These are phyloP conservation scores for Aspergillus fischeri DNA, from an alignment of 2,329 filamentous ascomycete species.

Conservation along the genomic window DNA sequence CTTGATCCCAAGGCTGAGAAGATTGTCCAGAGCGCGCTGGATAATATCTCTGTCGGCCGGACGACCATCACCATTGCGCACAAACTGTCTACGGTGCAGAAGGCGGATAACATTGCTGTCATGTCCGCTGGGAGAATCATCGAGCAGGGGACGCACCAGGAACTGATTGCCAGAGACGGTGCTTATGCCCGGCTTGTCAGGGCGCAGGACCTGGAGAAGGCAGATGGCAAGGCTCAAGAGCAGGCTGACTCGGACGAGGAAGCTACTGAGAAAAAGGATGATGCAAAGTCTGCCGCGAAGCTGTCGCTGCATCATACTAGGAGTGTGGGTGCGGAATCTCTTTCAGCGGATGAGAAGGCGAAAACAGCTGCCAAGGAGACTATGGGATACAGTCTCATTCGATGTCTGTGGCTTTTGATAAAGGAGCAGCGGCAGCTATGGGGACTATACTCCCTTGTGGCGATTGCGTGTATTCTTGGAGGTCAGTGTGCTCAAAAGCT, in stretches of 20 bases:
- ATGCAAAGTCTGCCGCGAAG: background rate
- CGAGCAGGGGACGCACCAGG: conserved; percentile 41
- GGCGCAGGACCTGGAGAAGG: conserved; percentile 41
- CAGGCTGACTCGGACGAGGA: conserved; percentile 1
- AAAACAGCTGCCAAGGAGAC: background rate
- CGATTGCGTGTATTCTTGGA: background rate
- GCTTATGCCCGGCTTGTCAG: conserved; percentile 40
- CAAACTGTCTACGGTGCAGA: conserved; percentile 38
- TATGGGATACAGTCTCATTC: background rate
- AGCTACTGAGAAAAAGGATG: conserved; percentile 12
- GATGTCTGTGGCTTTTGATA: background rate
- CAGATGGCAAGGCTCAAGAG: conserved; percentile 5
- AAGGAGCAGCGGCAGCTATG: background rate
- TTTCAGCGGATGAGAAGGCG: background rate
- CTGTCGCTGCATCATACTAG: background rate
- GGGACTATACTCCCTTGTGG: background rate
- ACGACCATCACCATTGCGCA: conserved; percentile 41
- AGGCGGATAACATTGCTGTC: conserved; percentile 43
- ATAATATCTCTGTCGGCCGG: conserved; percentile 59
- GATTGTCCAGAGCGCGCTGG: conserved; percentile 77
- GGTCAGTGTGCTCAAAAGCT: background rate
- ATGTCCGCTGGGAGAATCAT: conserved; percentile 38
- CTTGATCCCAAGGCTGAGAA: conserved; percentile 83
- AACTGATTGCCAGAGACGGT: conserved; percentile 36
- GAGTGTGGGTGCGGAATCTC: background rate